phyloP scores from a whole-genome alignment of 2,329 filamentous ascomycete genomes.

The Cercospora beticola region DNA sequence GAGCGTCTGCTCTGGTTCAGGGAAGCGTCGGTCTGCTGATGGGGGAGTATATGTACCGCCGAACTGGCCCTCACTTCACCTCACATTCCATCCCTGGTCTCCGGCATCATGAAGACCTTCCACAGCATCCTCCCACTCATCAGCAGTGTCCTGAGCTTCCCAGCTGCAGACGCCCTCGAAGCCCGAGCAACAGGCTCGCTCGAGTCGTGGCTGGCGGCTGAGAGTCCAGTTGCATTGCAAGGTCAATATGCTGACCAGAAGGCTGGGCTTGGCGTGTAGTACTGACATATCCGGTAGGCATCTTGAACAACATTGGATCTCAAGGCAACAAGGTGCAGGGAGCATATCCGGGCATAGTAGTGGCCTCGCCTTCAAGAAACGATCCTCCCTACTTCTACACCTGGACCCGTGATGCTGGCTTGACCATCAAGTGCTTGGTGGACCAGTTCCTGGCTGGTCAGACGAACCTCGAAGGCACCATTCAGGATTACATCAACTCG shows the following conservation, averaged over 20 bases:
- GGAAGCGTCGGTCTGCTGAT: neutral
- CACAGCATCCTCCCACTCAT: slow-evolving; percentile 16
- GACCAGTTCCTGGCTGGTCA: slow-evolving; percentile 64
- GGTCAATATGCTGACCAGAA: slow-evolving; percentile 20
- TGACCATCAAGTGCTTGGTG: slow-evolving; percentile 67
- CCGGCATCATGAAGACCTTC: slow-evolving; percentile 15
- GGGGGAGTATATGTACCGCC: neutral
- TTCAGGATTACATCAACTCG: slow-evolving; percentile 67
- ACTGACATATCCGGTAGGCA: slow-evolving; percentile 29
- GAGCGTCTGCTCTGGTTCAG: neutral
- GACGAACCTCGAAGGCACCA: slow-evolving; percentile 54
- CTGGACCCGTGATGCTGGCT: slow-evolving; percentile 73
- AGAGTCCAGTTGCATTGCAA: slow-evolving; percentile 52
- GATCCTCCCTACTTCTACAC: slow-evolving; percentile 68
- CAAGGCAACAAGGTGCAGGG: slow-evolving; percentile 50
- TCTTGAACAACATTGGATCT: slow-evolving; percentile 58
- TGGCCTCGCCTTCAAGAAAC: slow-evolving; percentile 56
- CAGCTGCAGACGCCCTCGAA: slow-evolving; percentile 17
- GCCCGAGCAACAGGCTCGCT: slow-evolving; percentile 25
- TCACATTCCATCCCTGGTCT: neutral
- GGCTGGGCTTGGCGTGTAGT: too few species aligned
- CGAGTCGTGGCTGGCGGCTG: slow-evolving; percentile 42
- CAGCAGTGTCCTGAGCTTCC: slow-evolving; percentile 8
- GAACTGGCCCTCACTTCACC: neutral
- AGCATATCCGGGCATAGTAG: slow-evolving; percentile 52